Evolutionary conservation across 495 filamentous ascomycete genomes (phyloP).

Genomic region (Aspergillus sparsus): DNA sequence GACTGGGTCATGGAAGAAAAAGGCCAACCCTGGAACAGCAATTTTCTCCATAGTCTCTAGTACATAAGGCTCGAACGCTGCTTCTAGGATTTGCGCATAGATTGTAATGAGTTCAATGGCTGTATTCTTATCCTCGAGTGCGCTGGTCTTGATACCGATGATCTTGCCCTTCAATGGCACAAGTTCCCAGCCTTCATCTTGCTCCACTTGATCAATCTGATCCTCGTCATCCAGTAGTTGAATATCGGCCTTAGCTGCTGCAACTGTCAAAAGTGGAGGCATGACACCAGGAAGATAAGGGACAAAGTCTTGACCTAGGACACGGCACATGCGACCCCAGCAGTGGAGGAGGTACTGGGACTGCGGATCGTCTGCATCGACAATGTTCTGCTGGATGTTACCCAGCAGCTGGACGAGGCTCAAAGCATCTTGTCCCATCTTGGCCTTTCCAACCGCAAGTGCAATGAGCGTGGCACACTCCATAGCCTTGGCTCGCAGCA

Average conservation of each 20-base stretch:
- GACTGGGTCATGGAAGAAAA: conserved; percentile 99
- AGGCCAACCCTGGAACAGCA: conserved; percentile 87
- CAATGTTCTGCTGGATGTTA: conserved; percentile 81
- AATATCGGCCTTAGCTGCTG: conserved; percentile 95
- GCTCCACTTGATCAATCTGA: conserved; percentile 85
- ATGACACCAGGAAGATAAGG: conserved; percentile 91
- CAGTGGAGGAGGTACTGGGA: conserved; percentile 97
- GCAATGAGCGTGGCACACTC: conserved; percentile 98
- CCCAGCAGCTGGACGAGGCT: conserved; percentile 83
- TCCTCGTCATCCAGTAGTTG: conserved; percentile 96
- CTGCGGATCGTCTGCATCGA: conserved; percentile 93
- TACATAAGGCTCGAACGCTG: conserved; percentile 88
- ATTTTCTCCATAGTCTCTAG: conserved; percentile 95
- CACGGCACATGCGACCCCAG: conserved; percentile 98
- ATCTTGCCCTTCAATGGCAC: conserved; percentile 95
- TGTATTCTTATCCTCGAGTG: conserved; percentile 97
- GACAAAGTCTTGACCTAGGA: conserved; percentile 85
- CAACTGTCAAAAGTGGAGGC: conserved; percentile 87
- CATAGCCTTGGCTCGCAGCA: conserved; percentile 97
- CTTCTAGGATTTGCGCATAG: conserved; percentile 92
- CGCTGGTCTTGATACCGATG: conserved; percentile 96
- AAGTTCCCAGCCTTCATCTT: conserved; percentile 97
- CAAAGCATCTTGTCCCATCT: conserved; percentile 84
- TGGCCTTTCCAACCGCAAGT: conserved; percentile 89
- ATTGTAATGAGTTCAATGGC: conserved; percentile 97